Conservation (phyloP, 257 asterid genomes). For the Plantago ovata region DNA sequence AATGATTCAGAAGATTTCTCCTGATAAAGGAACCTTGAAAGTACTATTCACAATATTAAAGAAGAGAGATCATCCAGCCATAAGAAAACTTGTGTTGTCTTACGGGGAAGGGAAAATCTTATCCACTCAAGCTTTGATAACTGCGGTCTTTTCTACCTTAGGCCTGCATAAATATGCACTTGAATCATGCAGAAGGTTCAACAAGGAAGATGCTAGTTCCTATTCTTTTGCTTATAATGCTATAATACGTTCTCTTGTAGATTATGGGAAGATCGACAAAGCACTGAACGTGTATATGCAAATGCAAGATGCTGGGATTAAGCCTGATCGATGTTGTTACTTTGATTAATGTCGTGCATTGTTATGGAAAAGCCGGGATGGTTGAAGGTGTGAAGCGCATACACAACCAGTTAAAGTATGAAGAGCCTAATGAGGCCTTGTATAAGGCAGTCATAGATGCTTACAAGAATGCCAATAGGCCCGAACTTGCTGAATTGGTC, state of each 20-base stretch:
- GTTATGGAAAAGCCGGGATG: conserved; percentile 88
- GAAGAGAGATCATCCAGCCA: conserved; percentile 67
- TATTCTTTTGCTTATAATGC: conserved; percentile 70
- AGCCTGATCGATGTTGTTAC: conserved; percentile 85
- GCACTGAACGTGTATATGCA: conserved; percentile 78
- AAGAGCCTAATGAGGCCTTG: conserved; percentile 52
- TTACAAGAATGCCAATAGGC: conserved; percentile 52
- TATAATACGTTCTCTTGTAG: conserved; percentile 61
- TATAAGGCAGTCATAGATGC: conserved; percentile 66
- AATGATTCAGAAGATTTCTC: conserved; percentile 43
- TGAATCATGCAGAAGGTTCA: conserved; percentile 59
- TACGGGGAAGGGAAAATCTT: conserved; percentile 60
- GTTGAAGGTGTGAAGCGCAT: conserved; percentile 83
- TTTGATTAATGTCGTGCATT: conserved; percentile 53
- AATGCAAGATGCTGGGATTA: conserved; percentile 79
- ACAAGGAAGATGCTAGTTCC: conserved; percentile 37
- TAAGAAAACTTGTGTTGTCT: conserved; percentile 57
- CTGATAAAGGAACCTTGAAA: conserved; percentile 62
- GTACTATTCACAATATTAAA: conserved; percentile 64
- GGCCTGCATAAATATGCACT: conserved; percentile 72
- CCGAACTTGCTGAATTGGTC: conserved; percentile 75
- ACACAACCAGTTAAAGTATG: conserved; percentile 55
- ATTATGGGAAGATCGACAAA: conserved; percentile 56
- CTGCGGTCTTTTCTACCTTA: conserved; percentile 55
- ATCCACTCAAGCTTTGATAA: conserved; percentile 71